Evolutionary conservation across 441 rosid genomes (phyloP).

Genomic region (Pelargonium cotyledonis): DNA sequence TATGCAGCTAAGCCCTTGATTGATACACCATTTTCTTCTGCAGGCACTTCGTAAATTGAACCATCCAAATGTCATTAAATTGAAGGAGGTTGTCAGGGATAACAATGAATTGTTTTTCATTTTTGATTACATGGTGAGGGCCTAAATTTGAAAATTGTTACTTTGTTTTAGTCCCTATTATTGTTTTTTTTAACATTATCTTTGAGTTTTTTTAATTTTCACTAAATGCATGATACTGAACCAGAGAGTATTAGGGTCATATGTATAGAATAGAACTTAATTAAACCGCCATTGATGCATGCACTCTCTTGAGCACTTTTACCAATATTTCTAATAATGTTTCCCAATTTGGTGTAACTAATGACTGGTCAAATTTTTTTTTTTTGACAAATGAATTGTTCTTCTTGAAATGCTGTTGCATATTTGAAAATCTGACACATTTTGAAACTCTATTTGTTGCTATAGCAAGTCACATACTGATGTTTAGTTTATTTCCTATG

Average conservation of each 20-base stretch:
- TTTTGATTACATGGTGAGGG: conserved; percentile 86
- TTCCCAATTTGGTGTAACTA: not conserved
- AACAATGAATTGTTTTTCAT: conserved; percentile 87
- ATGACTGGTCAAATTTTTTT: not conserved
- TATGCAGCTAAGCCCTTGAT: not conserved
- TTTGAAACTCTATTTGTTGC: not conserved
- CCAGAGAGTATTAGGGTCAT: conserved; percentile 7
- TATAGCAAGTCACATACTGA: not conserved
- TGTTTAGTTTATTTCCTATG: not conserved
- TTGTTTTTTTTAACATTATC: not conserved
- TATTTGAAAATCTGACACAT: conserved; percentile 1
- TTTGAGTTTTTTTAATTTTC: not conserved
- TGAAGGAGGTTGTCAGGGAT: conserved; percentile 77
- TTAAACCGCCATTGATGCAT: not conserved
- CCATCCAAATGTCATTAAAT: conserved; percentile 61
- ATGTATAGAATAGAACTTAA: not conserved
- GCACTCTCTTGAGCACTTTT: not conserved
- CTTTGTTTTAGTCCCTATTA: not conserved
- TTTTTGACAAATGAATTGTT: conserved; percentile 3
- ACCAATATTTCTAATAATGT: not conserved
- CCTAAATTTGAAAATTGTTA: not conserved
- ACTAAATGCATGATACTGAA: conserved; percentile 1
- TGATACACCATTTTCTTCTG: conserved; percentile 22
- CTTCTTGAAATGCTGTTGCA: not conserved
- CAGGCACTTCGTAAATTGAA: conserved; percentile 86